phyloP scores from a whole-genome alignment of 2,329 filamentous ascomycete genomes.

The Penicillium sp. region DNA sequence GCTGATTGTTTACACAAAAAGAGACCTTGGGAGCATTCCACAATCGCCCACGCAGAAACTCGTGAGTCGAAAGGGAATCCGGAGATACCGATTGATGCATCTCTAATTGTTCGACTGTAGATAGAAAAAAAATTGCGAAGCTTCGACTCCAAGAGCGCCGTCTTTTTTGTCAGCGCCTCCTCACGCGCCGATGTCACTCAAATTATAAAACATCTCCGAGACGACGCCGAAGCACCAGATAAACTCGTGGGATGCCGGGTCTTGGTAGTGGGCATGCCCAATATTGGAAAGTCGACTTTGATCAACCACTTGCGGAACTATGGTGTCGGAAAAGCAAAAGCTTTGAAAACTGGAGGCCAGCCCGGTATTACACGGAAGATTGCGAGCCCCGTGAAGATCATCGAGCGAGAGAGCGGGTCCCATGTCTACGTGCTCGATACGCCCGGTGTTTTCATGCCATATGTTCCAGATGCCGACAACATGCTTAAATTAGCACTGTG shows the following conservation, averaged over 20 bases:
- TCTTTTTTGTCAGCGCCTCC: conserved; percentile 40
- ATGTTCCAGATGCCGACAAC: conserved; percentile 76
- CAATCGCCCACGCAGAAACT: conserved; percentile 40
- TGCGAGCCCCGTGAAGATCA: conserved; percentile 77
- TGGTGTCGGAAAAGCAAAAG: conserved; percentile 68
- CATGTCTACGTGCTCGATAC: conserved; percentile 88
- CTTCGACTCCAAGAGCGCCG: conserved; percentile 36
- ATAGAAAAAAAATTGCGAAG: conserved; percentile 35
- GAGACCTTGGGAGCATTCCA: conserved; percentile 65
- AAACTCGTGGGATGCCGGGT: conserved; percentile 78
- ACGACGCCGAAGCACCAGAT: conserved; percentile 34
- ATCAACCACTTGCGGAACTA: conserved; percentile 78
- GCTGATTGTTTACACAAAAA: conserved; percentile 88
- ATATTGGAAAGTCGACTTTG: conserved; percentile 94
- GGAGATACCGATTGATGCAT: neutral
- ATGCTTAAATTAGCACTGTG: conserved; percentile 97
- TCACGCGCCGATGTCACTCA: conserved; percentile 33
- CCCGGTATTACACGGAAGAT: conserved; percentile 90
- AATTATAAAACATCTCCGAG: conserved; percentile 36
- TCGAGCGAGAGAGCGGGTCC: conserved; percentile 55
- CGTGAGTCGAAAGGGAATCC: conserved; percentile 32
- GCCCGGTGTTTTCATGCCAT: conserved; percentile 92
- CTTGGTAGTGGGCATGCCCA: conserved; percentile 95
- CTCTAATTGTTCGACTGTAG: conserved; percentile 18
- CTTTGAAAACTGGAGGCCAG: conserved; percentile 78